These are phyloP conservation scores for Pinus tabuliformis DNA, from an alignment of 75 land plant species.

Conservation along the genomic window DNA sequence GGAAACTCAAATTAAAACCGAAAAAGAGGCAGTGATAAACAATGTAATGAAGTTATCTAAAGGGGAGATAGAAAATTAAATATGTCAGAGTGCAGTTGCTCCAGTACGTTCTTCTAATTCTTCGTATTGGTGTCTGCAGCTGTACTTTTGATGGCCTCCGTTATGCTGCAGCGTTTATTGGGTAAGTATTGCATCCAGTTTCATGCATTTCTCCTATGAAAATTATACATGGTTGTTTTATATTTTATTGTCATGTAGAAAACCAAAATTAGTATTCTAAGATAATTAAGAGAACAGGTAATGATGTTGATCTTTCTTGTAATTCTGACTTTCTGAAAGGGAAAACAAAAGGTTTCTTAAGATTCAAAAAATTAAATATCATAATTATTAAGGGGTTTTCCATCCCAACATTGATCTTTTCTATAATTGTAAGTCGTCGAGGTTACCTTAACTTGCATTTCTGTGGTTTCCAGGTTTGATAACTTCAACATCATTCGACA, in stretches of 20 bases:
- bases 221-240: neutral
- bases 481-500: conserved; percentile 79
- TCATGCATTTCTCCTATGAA: neutral
- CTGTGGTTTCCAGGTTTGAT: conserved; percentile 70
- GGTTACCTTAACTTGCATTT: neutral
- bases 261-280: neutral
- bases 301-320: neutral
- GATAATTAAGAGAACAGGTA: neutral
- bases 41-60: neutral
- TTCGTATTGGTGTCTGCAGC: conserved; percentile 29
- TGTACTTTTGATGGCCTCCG: conserved; percentile 97
- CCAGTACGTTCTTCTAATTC: conserved; percentile 3
- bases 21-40: neutral
- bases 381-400: neutral
- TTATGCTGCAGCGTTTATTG: conserved; percentile 93
- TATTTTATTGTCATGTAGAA: neutral
- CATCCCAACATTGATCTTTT: neutral
- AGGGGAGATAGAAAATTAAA: neutral
- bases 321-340: neutral
- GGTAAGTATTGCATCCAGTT: conserved; percentile 38
- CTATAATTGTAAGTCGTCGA: neutral
- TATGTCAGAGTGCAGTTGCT: neutral
- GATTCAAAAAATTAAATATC: neutral
- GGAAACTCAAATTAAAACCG: neutral
- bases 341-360: neutral